Percentiles rank a stretch among this genome's conserved stretches.
phyloP scores from a whole-genome alignment of 345 rosid genomes.

The Bruguiera parviflora region DNA sequence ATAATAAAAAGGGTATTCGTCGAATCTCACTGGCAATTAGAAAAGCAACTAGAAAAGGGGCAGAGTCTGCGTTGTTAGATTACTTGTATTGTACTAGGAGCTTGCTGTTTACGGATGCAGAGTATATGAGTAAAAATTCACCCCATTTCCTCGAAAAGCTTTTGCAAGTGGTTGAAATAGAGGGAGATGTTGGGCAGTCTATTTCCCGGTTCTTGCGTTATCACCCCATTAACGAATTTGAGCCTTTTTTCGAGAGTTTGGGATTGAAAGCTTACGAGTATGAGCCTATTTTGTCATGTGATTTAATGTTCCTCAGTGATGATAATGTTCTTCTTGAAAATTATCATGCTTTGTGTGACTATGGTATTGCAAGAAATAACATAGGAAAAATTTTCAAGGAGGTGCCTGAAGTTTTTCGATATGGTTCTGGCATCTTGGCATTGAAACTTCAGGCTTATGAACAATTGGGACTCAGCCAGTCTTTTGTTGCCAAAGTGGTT shows the following conservation, averaged over 20 bases:
- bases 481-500: slow-evolving; percentile 40
- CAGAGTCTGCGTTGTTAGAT: slow-evolving; percentile 66
- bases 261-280: slow-evolving; percentile 56
- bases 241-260: slow-evolving; percentile 80
- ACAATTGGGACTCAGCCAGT: slow-evolving; percentile 49
- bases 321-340: slow-evolving; percentile 57
- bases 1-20: slow-evolving; percentile 11
- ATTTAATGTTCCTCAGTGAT: slow-evolving; percentile 58
- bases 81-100: slow-evolving; percentile 63
- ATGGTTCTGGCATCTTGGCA: slow-evolving; percentile 44
- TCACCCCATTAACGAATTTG: slow-evolving; percentile 83
- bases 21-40: slow-evolving; percentile 29
- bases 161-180: slow-evolving; percentile 33
- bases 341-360: slow-evolving; percentile 53
- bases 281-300: slow-evolving; percentile 37
- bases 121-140: slow-evolving; percentile 65
- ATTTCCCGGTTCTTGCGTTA: slow-evolving; percentile 54
- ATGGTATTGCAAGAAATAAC: slow-evolving; percentile 53
- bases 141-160: slow-evolving; percentile 47
- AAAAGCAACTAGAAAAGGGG: slow-evolving; percentile 38
- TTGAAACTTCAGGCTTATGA: slow-evolving; percentile 56
- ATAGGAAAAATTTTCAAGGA: slow-evolving; percentile 59
- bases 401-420: slow-evolving; percentile 51
- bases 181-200: slow-evolving; percentile 33
- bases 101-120: slow-evolving; percentile 60